Conservation (phyloP, 106 monocot genomes). For the Agapanthus africanus region DNA sequence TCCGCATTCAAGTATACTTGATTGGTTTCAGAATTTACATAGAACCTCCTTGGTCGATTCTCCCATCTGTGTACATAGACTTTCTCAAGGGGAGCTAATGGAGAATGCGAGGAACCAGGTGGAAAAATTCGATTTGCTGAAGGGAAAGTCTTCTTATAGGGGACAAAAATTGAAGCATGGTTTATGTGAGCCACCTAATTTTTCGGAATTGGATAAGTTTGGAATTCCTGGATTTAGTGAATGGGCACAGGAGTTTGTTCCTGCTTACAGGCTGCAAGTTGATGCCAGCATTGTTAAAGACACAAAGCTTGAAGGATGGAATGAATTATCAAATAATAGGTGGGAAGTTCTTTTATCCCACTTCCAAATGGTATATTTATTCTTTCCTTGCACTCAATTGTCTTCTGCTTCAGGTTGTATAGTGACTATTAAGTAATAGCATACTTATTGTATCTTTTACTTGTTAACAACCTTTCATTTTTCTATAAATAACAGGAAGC, state of each 20-base stretch:
- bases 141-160: constrained; percentile 7
- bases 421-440: too few relatives aligned
- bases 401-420: too few relatives aligned
- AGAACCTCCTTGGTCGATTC: constrained; percentile 41
- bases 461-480: too few relatives aligned
- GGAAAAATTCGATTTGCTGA: constrained; percentile 24
- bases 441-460: too few relatives aligned
- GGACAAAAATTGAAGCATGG: constrained; percentile 18
- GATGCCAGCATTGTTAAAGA: constrained; percentile 46
- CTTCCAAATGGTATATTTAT: constrained; percentile 85
- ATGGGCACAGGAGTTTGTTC: constrained; percentile 61
- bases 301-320: constrained; percentile 60
- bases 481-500: too few relatives aligned
- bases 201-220: constrained; percentile 27
- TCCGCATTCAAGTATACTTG: constrained; percentile 15
- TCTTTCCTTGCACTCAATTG: constrained; percentile 23
- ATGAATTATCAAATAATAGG: constrained; percentile 48
- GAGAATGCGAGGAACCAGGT: constrained; percentile 29
- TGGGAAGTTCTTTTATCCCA: constrained; percentile 91
- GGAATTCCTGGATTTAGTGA: constrained; percentile 36
- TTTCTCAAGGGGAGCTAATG: constrained; percentile 36
- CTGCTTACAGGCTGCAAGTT: constrained; percentile 67
- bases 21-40: constrained; percentile 36
- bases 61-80: constrained; percentile 41
- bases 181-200: constrained; percentile 47